A percentile compares a stretch with the other conserved stretches of the same genome.
These are phyloP conservation scores for Ophiostoma sp. DNA, from an alignment of 2,329 filamentous ascomycete genomes.

Conservation along the genomic window DNA sequence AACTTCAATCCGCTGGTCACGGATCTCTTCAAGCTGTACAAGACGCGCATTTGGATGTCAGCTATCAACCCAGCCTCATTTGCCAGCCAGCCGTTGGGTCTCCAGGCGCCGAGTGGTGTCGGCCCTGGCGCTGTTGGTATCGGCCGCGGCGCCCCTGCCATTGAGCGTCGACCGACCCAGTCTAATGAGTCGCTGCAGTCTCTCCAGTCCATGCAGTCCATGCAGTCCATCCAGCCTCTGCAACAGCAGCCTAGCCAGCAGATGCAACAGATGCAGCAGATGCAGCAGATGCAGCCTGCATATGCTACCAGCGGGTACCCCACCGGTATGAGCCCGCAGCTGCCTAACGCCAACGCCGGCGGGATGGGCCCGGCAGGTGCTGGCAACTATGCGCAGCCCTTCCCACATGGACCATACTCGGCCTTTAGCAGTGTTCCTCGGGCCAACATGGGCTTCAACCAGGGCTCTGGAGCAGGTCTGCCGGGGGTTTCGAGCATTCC, in stretches of 20 bases:
- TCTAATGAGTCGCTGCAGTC: constrained; percentile 15
- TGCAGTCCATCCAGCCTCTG: neutral
- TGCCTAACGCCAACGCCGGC: neutral
- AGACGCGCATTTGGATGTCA: constrained; percentile 99
- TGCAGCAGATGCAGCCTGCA: constrained; percentile 14
- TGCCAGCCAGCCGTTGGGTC: constrained; percentile 67
- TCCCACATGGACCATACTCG: constrained; percentile 39
- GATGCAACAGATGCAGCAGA: constrained; percentile 14
- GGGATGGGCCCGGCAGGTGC: neutral
- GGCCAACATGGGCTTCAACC: constrained; percentile 29
- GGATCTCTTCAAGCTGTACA: constrained; percentile 98
- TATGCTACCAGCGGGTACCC: neutral
- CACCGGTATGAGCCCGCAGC: neutral
- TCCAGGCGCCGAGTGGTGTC: constrained; percentile 64
- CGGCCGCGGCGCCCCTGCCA: constrained; percentile 43
- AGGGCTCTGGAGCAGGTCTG: constrained; percentile 36
- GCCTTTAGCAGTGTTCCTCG: constrained; percentile 42
- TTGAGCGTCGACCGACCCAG: constrained; percentile 42
- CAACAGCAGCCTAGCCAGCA: constrained; percentile 22
- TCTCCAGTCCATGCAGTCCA: constrained; percentile 11
- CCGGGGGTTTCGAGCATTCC: neutral
- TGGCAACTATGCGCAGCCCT: constrained; percentile 32
- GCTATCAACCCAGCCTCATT: constrained; percentile 98
- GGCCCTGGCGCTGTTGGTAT: constrained; percentile 61
- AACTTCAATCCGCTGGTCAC: constrained; percentile 98